Evolutionary conservation across 2,329 filamentous ascomycete species (phyloP).

Genomic region (Sporothrix pallida): DNA sequence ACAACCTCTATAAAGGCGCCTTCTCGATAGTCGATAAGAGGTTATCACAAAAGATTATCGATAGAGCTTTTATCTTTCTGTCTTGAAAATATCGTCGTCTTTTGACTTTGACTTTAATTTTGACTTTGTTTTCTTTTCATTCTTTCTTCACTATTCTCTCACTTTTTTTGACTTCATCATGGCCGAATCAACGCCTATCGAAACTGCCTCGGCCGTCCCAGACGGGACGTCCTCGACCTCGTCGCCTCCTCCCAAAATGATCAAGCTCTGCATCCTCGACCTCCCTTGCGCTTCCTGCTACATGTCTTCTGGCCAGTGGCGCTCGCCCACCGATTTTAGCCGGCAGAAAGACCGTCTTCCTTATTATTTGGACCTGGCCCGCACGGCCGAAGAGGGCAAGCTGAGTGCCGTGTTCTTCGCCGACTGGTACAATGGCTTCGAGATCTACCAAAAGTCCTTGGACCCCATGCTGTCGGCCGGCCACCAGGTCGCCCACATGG

Average conservation of each 20-base stretch:
- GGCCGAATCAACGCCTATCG: not conserved
- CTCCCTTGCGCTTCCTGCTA: slow-evolving; percentile 25
- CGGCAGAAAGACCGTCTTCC: slow-evolving; percentile 22
- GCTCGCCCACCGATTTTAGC: slow-evolving; percentile 23
- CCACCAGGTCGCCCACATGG: slow-evolving; percentile 26
- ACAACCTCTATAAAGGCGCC: slow-evolving; percentile 16
- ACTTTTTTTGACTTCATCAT: not conserved
- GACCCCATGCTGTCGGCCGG: slow-evolving; percentile 25
- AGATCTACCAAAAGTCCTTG: slow-evolving; percentile 32
- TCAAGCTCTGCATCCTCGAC: slow-evolving; percentile 26
- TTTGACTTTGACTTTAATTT: not conserved
- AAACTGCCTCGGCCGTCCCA: not conserved
- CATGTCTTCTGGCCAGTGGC: slow-evolving; percentile 33
- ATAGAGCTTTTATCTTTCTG: not conserved
- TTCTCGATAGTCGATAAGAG: slow-evolving; percentile 26
- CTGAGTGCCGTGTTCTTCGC: slow-evolving; percentile 33
- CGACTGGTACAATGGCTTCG: slow-evolving; percentile 33
- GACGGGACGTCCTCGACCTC: not conserved
- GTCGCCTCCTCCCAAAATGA: slow-evolving; percentile 1
- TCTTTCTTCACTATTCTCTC: not conserved
- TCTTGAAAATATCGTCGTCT: not conserved
- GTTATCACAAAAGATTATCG: not conserved
- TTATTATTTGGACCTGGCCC: slow-evolving; percentile 26
- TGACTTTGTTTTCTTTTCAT: not conserved
- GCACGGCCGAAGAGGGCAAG: slow-evolving; percentile 28